Base-by-base conservation (phyloP, 495 filamentous ascomycete genomes). In the Talaromyces thailandensis region DNA sequence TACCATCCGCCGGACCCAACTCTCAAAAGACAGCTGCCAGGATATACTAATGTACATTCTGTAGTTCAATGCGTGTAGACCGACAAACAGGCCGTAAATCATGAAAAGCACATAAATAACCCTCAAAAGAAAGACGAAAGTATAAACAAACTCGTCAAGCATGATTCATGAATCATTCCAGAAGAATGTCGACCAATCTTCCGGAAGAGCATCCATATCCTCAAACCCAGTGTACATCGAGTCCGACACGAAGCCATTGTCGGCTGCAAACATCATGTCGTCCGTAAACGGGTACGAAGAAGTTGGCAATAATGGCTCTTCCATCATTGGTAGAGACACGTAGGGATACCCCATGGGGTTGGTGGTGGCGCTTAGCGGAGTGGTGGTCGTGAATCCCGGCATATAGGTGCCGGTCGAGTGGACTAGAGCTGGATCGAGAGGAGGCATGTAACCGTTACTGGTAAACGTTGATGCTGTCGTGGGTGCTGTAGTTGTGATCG, bases 131-230 rank as follows among this genome's bases (percentile, higher is more conserved):
- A n/a, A 21, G 9, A 25, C 11, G 24, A 8, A 35, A 62, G 23
- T 3, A 31, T 2, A 53, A 31, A 35, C 6, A 32, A 62, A 35
- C 7, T 31, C 14, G 25, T 18, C n/a, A 32, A 55, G 24, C 25
- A 48, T 28, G 28, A 62, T 63, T 31, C 55, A 63, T 16, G 21
- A 55, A 26, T 25, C 11, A 26, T 56, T 51, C 62, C 51, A 63
- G 56, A 63, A 63, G 37, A 58, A 59, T 14, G 53, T 58, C 23
- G 62, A 63, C 62, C 62, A 63, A 45, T 63, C 62, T 48, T 63
- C 62, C 2, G 62, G 62, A 26, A 63, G 62, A 58, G 31, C 56
- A 45, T 63, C 62, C 53, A 63, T 35, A 51, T 63, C 62, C 58
- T 57, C 52, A 31, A 63, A 63, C 25, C 62, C 62, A 18, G 35